Conservation (phyloP, 2,329 filamentous ascomycete species). For the Colletotrichum sublineola region DNA sequence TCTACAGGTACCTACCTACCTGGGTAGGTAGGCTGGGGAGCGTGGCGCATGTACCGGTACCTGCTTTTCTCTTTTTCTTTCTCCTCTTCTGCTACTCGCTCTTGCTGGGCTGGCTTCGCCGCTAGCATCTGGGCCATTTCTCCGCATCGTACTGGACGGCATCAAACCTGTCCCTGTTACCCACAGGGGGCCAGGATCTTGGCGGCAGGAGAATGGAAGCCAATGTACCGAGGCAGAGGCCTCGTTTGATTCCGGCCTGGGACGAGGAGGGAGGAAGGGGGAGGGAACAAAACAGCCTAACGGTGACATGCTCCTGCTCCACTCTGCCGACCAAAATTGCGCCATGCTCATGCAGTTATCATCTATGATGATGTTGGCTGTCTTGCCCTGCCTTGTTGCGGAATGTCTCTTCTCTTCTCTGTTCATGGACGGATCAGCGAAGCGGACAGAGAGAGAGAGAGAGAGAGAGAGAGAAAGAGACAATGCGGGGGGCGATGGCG, state of each 20-base stretch:
- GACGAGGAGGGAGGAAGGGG: background rate
- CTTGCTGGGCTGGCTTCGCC: background rate
- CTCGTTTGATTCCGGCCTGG: constrained; percentile 32
- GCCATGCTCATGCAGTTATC: background rate
- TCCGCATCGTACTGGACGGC: constrained; percentile 41
- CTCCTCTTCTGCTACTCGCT: background rate
- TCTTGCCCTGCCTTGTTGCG: constrained; percentile 13
- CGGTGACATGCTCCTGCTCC: constrained; percentile 40
- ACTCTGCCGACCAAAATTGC: constrained; percentile 6
- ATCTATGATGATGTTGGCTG: background rate
- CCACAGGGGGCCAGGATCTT: constrained; percentile 25
- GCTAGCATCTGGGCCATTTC: constrained; percentile 27
- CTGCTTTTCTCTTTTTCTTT: background rate
- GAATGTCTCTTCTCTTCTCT: constrained; percentile 10
- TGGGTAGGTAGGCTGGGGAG: constrained; percentile 2
- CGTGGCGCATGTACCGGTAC: constrained; percentile 32
- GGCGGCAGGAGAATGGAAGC: constrained; percentile 23
- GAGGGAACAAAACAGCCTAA: constrained; percentile 20
- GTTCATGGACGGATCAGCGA: background rate
- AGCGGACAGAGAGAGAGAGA: no score
- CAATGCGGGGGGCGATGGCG: background rate
- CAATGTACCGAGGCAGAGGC: constrained; percentile 37
- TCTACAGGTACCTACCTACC: no score
- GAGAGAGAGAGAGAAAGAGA: background rate
- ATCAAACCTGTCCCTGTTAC: constrained; percentile 25